These are phyloP conservation scores for Botrytis medusae DNA, from an alignment of 2,329 filamentous ascomycete genomes.

Conservation along the genomic window DNA sequence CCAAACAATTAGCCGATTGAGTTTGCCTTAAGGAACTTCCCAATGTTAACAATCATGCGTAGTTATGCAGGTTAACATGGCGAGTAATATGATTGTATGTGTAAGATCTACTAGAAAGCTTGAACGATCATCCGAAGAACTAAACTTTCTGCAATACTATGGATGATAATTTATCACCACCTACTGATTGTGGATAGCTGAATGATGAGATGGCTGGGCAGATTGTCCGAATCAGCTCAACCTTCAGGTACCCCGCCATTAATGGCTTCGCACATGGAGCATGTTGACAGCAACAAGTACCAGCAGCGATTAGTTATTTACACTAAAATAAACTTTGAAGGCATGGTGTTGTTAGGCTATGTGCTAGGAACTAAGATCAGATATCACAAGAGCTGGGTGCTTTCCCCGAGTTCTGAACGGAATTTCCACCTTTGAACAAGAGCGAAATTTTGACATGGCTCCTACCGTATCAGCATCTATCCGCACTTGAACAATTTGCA, in stretches of 20 bases:
- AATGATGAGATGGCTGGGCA: background rate
- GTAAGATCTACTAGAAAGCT: background rate
- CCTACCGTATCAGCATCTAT: background rate
- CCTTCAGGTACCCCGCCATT: background rate
- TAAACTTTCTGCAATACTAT: background rate
- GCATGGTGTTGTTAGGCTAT: background rate
- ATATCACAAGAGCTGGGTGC: background rate
- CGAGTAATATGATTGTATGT: background rate
- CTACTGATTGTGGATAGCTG: background rate
- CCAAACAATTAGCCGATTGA: background rate
- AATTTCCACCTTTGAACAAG: background rate
- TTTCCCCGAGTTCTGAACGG: background rate
- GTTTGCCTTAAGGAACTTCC: background rate
- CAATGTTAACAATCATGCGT: background rate
- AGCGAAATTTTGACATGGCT: background rate
- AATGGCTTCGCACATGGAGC: background rate
- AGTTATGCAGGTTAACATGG: background rate
- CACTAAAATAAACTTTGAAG: background rate
- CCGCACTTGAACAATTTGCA: too few relatives aligned
- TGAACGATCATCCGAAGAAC: background rate
- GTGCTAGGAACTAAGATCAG: background rate
- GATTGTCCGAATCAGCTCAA: background rate
- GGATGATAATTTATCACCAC: background rate
- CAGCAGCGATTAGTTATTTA: background rate
- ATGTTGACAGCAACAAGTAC: background rate